Base-by-base conservation (phyloP, 2,329 filamentous ascomycete species). In the Botrytis hyacinthi region DNA sequence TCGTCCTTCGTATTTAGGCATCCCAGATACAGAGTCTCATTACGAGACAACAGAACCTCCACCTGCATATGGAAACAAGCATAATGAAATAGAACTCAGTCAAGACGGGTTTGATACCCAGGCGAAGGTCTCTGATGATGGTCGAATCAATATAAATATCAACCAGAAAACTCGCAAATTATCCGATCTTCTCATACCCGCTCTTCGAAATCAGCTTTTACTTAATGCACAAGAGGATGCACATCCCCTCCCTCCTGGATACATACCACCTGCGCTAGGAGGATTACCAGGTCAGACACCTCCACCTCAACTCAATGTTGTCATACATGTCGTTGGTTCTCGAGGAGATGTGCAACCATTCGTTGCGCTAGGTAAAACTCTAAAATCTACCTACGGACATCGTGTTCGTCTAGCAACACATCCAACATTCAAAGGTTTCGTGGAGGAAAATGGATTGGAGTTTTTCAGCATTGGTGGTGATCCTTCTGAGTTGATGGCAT, bases 381-480 rank as follows among this genome's bases (percentile, higher is more conserved):
- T 94, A 42, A 88, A 90, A 74, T 85, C 88, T 20, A 87, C 85
- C 0, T 91, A 92, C 78, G 89, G 90, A 16, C 92, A 95, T 80
- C 87, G 92, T 32, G 89, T 95, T 3, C 88, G 92, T 46, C 83
- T 95, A 60, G 92, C 92, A 9, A 95, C 93, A 0, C 92, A 95
- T 78, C 82, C 87, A 5, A 89, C 86, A 2, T 95, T 95, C 77
- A 85, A 89, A 76, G 81, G 84, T 0, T 93, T 94, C 76, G 89
- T 94, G 5, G 87, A 90, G 74, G 88, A 92, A 70, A 90, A 90
- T 80, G 91, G 87, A 0, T 85, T 95, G 22, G 92, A 94, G 78
- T 95, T 94, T 81, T 94, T 92, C 81, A 88, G 84, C 75, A 92
- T 94, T 70, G 91, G 92, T n/a, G 92, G 92, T 4, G 91, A 94